These are phyloP conservation scores for Stephania cephalantha DNA, from an alignment of 164 flowering plant species.

Conservation along the genomic window DNA sequence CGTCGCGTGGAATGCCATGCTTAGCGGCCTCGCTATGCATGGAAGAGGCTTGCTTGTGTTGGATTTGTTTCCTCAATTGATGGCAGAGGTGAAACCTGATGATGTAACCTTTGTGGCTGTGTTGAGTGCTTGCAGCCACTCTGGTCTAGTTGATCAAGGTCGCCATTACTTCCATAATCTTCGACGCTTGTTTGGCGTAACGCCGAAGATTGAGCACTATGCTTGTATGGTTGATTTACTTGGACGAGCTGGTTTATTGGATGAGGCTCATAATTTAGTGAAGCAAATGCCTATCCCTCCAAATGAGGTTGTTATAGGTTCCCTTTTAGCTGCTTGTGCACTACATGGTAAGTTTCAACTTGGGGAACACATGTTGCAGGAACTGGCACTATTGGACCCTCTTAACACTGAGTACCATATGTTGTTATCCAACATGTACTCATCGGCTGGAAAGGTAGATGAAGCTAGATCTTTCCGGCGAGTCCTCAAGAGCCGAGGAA, in stretches of 20 bases:
- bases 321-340: slow-evolving; percentile 56
- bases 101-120: slow-evolving; percentile 48
- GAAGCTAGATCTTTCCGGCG: slow-evolving; percentile 35
- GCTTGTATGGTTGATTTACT: slow-evolving; percentile 71
- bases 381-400: slow-evolving; percentile 42
- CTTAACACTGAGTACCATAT: slow-evolving; percentile 52
- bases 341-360: slow-evolving; percentile 46
- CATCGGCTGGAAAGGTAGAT: slow-evolving; percentile 35
- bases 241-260: slow-evolving; percentile 58
- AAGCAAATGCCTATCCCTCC: slow-evolving; percentile 55
- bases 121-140: slow-evolving; percentile 65
- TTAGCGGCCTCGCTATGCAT: slow-evolving; percentile 64
- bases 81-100: slow-evolving; percentile 44
- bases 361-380: slow-evolving; percentile 33
- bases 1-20: slow-evolving; percentile 65
- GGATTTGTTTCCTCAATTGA: slow-evolving; percentile 36
- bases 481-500: slow-evolving; percentile 31
- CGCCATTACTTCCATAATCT: slow-evolving; percentile 28
- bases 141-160: slow-evolving; percentile 58
- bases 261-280: slow-evolving; percentile 49
- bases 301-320: slow-evolving; percentile 57
- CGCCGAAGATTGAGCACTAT: slow-evolving; percentile 58
- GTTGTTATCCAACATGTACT: slow-evolving; percentile 51
- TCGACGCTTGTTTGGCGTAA: slow-evolving; percentile 27
- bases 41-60: slow-evolving; percentile 38